phyloP scores from a whole-genome alignment of 139 green algal species.

The Chlamydomonas schloesseri region DNA sequence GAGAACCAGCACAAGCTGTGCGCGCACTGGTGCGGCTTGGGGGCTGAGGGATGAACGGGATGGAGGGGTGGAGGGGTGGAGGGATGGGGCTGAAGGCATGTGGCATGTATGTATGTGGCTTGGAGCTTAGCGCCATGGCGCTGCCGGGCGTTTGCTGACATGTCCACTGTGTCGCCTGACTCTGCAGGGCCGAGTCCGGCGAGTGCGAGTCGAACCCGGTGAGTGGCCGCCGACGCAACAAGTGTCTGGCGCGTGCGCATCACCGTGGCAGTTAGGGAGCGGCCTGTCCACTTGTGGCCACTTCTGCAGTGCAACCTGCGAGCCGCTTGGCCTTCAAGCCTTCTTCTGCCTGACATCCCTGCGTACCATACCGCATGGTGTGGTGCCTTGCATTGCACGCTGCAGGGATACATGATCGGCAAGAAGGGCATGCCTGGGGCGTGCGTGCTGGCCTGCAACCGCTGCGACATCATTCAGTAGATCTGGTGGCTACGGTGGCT shows the following conservation, averaged over 20 bases:
- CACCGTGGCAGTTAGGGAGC: background rate
- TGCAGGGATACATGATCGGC: constrained; percentile 29
- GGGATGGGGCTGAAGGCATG: background rate
- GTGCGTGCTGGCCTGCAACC: constrained; percentile 40
- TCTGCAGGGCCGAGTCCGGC: constrained; percentile 16
- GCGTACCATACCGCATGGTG: no score
- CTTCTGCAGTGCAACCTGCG: no score
- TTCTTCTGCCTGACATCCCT: no score
- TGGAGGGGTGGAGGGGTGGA: background rate
- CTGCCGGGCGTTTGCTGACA: background rate
- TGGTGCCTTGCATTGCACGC: no score
- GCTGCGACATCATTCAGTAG: constrained; percentile 40
- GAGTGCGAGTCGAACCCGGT: constrained; percentile 48
- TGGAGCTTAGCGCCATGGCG: background rate
- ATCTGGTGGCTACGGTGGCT: no score
- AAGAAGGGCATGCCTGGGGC: background rate
- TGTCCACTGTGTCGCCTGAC: background rate
- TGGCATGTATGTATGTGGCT: background rate
- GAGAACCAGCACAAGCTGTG: constrained; percentile 53
- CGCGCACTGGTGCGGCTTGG: constrained; percentile 1
- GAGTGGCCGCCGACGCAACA: no score
- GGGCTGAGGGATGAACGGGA: background rate
- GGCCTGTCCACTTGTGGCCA: no score
- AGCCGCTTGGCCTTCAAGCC: no score
- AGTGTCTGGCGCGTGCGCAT: no score